phyloP scores from a whole-genome alignment of 176 grass and related monocot genomes.

The Hordeum marinum region DNA sequence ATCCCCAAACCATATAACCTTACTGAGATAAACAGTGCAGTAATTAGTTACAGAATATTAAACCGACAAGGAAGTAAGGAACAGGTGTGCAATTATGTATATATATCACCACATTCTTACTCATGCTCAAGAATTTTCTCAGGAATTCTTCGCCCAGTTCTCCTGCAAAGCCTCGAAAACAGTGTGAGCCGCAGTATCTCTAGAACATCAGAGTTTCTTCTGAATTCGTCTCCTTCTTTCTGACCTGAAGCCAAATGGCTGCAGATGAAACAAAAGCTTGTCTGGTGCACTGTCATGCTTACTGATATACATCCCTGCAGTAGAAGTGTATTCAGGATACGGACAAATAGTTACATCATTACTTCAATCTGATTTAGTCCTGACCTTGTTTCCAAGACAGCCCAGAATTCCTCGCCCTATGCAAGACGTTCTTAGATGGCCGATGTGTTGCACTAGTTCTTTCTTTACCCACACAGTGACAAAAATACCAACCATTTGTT shows the following conservation, averaged over 20 bases:
- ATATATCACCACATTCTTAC: conserved; percentile 37
- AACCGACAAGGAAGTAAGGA: background rate
- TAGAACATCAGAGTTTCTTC: conserved; percentile 78
- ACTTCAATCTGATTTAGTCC: conserved; percentile 15
- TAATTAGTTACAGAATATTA: conserved; percentile 26
- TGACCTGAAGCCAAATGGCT: conserved; percentile 91
- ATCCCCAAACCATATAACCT: conserved; percentile 81
- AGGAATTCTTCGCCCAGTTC: conserved; percentile 59
- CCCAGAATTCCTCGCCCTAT: conserved; percentile 78
- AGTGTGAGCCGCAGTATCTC: conserved; percentile 74
- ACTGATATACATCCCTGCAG: conserved; percentile 89
- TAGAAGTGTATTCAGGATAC: conserved; percentile 22
- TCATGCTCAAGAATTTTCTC: conserved; percentile 90
- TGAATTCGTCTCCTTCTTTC: conserved; percentile 89
- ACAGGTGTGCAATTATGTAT: conserved; percentile 15
- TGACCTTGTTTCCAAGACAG: conserved; percentile 93
- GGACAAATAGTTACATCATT: background rate
- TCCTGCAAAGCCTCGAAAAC: conserved; percentile 69
- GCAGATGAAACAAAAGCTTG: conserved; percentile 91
- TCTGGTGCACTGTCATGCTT: conserved; percentile 88
- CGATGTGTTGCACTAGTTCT: conserved; percentile 62
- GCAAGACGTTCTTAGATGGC: conserved; percentile 78
- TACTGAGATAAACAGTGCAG: conserved; percentile 52
- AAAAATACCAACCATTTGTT: conserved; percentile 98
- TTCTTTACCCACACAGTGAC: conserved; percentile 79